Evolutionary conservation across 805 yeast species (phyloP).

Genomic region (Tetrapisispora phaffii): DNA sequence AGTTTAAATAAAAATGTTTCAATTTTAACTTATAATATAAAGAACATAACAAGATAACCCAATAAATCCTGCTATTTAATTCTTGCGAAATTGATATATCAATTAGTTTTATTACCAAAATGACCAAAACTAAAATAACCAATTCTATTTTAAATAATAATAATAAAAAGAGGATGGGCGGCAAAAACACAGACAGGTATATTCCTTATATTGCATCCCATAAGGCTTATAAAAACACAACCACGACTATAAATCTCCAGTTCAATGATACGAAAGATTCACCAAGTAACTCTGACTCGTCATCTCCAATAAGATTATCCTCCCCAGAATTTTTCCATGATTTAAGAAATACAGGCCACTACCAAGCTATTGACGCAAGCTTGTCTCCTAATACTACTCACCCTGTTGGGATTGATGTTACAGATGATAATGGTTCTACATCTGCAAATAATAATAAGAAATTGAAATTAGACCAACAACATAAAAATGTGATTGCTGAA

Average conservation of each 20-base stretch:
- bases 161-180: constrained; percentile 5
- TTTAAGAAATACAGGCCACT: constrained; percentile 17
- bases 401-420: neutral
- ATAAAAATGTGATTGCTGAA: constrained; percentile 36
- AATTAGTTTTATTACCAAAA: neutral
- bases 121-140: neutral
- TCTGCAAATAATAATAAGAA: neutral
- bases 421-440: neutral
- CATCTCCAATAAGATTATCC: constrained; percentile 23
- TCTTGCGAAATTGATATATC: neutral
- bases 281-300: constrained; percentile 7
- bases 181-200: constrained; percentile 29
- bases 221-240: constrained; percentile 19
- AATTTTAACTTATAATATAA: no score
- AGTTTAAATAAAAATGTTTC: no score
- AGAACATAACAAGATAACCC: neutral
- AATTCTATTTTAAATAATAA: neutral
- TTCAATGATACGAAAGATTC: neutral
- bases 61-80: neutral
- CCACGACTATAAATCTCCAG: constrained; percentile 4
- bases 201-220: constrained; percentile 31
- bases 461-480: constrained; percentile 11
- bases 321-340: constrained; percentile 27
- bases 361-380: constrained; percentile 11
- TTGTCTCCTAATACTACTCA: constrained; percentile 1